These are phyloP conservation scores for Pisolithus albus DNA, from an alignment of 768 basidiomycete genomes.

Conservation along the genomic window DNA sequence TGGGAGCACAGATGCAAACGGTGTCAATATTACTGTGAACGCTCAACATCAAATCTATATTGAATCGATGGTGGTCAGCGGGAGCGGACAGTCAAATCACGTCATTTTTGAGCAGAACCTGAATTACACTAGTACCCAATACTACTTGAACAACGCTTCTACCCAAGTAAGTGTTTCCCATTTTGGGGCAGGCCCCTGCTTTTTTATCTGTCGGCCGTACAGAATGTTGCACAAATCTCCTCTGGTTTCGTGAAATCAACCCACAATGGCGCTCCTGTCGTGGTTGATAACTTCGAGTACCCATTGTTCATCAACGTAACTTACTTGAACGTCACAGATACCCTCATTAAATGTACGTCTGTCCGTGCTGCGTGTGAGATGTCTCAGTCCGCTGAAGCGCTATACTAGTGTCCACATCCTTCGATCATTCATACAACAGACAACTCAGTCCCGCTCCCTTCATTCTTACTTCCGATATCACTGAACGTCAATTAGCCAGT, in stretches of 20 bases:
- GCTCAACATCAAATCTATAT: constrained; percentile 53
- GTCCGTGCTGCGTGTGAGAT: background rate
- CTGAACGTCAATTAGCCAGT: constrained; percentile 55
- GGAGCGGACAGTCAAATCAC: constrained; percentile 49
- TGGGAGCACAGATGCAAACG: constrained; percentile 37
- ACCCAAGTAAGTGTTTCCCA: constrained; percentile 28
- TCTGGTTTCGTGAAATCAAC: constrained; percentile 41
- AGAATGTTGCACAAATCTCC: constrained; percentile 48
- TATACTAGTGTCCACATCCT: constrained; percentile 39
- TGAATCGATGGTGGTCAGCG: constrained; percentile 53
- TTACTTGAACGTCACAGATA: constrained; percentile 25
- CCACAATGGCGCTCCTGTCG: constrained; percentile 38
- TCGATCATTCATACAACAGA: constrained; percentile 69
- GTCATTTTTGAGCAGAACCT: constrained; percentile 61
- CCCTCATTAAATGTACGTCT: constrained; percentile 14
- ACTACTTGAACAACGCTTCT: constrained; percentile 42
- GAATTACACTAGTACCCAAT: constrained; percentile 55
- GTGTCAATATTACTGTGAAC: constrained; percentile 56
- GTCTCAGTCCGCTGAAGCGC: background rate
- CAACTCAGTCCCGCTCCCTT: constrained; percentile 52
- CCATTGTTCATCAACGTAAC: constrained; percentile 42
- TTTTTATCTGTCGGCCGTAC: background rate
- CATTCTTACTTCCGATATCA: constrained; percentile 49
- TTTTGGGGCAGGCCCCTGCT: background rate
- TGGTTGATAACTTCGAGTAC: constrained; percentile 49